phyloP scores from a whole-genome alignment of 2,329 filamentous ascomycete genomes.

The Penicillium brasilianum region DNA sequence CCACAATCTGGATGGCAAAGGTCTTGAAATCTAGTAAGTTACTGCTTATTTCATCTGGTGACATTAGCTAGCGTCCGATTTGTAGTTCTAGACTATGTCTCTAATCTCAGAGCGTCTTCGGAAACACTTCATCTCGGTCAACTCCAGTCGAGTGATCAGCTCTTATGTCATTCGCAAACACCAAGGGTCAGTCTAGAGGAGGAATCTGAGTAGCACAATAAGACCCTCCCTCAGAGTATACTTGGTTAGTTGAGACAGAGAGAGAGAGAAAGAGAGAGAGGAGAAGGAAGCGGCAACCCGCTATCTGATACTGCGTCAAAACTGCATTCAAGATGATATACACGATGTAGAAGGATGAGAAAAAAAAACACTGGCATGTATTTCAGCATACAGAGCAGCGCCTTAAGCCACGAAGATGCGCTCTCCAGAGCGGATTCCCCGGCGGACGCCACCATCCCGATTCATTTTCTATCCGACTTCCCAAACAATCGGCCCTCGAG shows the following conservation, averaged over 20 bases:
- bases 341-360: slow-evolving; percentile 45
- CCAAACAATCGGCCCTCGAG: slow-evolving; percentile 29
- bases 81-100: background rate
- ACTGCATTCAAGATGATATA: slow-evolving; percentile 51
- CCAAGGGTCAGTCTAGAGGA: too few species aligned
- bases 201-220: too few species aligned
- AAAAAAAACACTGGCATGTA: slow-evolving; percentile 43
- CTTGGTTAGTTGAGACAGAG: background rate
- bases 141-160: background rate
- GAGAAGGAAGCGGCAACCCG: slow-evolving; percentile 18
- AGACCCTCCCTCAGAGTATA: background rate
- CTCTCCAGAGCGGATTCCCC: slow-evolving; percentile 34
- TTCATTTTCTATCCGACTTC: slow-evolving; percentile 44
- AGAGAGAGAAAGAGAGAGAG: background rate
- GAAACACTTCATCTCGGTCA: background rate
- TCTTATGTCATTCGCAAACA: background rate
- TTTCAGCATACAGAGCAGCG: slow-evolving; percentile 45
- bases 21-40: background rate
- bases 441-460: slow-evolving; percentile 38
- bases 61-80: background rate
- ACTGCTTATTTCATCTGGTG: background rate
- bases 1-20: background rate
- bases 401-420: slow-evolving; percentile 34
- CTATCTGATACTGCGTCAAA: slow-evolving; percentile 30
- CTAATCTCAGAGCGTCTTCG: background rate